These are phyloP conservation scores for Sclerospora graminicola DNA, from an alignment of 352 stramenopile genomes.

Conservation along the genomic window DNA sequence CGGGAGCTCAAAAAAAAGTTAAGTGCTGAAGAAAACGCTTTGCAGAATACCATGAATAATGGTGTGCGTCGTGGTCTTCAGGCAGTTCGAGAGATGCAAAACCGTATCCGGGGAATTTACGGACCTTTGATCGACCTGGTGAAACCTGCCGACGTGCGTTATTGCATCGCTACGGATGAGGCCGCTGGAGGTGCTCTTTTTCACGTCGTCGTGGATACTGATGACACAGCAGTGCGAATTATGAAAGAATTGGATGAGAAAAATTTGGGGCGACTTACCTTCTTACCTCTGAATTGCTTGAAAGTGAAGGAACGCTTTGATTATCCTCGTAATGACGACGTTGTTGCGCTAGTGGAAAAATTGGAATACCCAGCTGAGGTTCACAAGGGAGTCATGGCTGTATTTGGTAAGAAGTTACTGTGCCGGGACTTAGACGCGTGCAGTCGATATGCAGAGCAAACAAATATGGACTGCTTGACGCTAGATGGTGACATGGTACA, in stretches of 20 bases:
- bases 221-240: constrained; percentile 91
- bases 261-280: constrained; percentile 93
- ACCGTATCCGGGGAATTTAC: constrained; percentile 77
- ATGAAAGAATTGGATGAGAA: constrained; percentile 92
- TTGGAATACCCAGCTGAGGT: constrained; percentile 82
- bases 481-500: constrained; percentile 97
- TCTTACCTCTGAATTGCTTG: constrained; percentile 92
- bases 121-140: constrained; percentile 97
- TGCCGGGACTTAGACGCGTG: constrained; percentile 90
- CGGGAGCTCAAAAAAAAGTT: constrained; percentile 65
- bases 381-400: constrained; percentile 87
- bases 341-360: constrained; percentile 78
- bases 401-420: constrained; percentile 96
- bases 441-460: constrained; percentile 60
- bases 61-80: constrained; percentile 79
- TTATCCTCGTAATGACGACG: constrained; percentile 72
- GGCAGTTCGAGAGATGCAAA: constrained; percentile 83
- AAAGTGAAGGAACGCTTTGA: constrained; percentile 75
- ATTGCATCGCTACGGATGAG: constrained; percentile 93
- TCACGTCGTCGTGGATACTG: constrained; percentile 98
- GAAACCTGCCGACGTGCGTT: constrained; percentile 76
- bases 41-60: constrained; percentile 81
- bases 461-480: constrained; percentile 96
- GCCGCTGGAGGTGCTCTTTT: constrained; percentile 94
- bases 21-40: constrained; percentile 53